A percentile compares a stretch with the other conserved stretches of the same genome.
phyloP scores from a whole-genome alignment of 495 filamentous ascomycete genomes.

The Xylaria cubensis region DNA sequence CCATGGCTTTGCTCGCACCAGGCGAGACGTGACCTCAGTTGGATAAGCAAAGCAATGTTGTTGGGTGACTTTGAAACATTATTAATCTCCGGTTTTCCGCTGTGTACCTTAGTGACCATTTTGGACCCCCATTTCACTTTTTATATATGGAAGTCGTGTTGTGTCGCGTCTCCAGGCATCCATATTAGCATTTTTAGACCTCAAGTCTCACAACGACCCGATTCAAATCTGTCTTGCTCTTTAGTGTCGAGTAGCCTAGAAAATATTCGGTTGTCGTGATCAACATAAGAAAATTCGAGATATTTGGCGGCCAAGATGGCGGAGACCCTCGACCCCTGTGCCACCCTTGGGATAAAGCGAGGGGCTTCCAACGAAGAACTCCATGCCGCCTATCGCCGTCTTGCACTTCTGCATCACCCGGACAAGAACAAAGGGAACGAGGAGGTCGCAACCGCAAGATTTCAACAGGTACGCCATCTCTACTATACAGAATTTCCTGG shows the following conservation, averaged over 20 bases:
- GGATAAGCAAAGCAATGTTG: neutral
- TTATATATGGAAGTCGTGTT: slow-evolving; percentile 13
- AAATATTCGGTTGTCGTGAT: neutral
- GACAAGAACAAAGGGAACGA: slow-evolving; percentile 19
- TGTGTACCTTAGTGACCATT: neutral
- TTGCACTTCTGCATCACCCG: slow-evolving; percentile 14
- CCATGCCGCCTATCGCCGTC: slow-evolving; percentile 14
- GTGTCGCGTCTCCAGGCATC: slow-evolving; percentile 7
- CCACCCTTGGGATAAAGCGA: neutral
- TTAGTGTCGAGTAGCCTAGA: neutral
- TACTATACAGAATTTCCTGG: neutral
- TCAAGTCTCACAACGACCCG: neutral
- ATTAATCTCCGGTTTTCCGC: neutral
- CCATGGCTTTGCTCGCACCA: neutral
- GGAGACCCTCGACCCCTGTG: neutral
- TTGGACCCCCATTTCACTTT: neutral
- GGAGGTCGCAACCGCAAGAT: slow-evolving; percentile 11
- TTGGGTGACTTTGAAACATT: slow-evolving; percentile 7
- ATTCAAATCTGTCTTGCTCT: neutral
- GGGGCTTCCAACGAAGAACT: slow-evolving; percentile 18
- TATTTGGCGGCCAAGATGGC: neutral
- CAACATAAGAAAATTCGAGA: neutral
- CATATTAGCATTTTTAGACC: neutral
- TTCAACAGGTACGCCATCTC: neutral
- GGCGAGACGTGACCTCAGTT: slow-evolving; percentile 14